These are phyloP conservation scores for Warburgia ugandensis DNA, from an alignment of 164 flowering plant genomes.

Conservation along the genomic window DNA sequence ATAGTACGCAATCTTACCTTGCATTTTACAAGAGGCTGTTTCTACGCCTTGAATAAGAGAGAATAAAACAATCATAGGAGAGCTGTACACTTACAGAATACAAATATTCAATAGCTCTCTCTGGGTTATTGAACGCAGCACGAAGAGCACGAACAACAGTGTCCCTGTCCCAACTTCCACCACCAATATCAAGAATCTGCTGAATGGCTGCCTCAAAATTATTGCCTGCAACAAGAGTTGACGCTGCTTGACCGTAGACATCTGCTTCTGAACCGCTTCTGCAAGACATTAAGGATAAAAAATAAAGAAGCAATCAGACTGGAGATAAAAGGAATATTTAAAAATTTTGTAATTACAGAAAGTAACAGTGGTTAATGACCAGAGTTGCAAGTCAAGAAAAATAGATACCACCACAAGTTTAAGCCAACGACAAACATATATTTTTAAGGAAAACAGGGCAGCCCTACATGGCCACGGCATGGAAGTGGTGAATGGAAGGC, in stretches of 20 bases:
- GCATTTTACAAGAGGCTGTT: slow-evolving; percentile 3
- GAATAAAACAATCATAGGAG: neutral
- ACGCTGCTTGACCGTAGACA: slow-evolving; percentile 83
- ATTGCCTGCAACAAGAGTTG: slow-evolving; percentile 80
- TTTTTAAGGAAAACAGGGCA: no score
- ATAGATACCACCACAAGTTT: no score
- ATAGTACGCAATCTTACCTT: no score
- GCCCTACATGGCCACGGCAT: no score
- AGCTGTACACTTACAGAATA: slow-evolving; percentile 54
- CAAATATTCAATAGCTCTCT: slow-evolving; percentile 91
- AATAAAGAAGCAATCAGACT: neutral
- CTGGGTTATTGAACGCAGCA: slow-evolving; percentile 95
- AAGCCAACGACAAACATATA: no score
- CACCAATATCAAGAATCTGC: slow-evolving; percentile 93
- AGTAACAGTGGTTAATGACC: no score
- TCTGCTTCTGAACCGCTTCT: slow-evolving; percentile 39
- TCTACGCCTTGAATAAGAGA: no score
- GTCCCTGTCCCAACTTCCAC: slow-evolving; percentile 94
- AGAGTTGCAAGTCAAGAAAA: no score
- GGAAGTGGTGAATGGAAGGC: no score
- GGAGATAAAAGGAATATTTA: no score
- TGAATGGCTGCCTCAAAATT: slow-evolving; percentile 61
- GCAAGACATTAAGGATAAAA: slow-evolving; percentile 7
- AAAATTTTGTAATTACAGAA: no score
- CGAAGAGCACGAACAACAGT: slow-evolving; percentile 89